A percentile compares a stretch with the other conserved stretches of the same genome.
Evolutionary conservation across 495 filamentous ascomycete genomes (phyloP).

Genomic region (Aspergillus taichungensis): DNA sequence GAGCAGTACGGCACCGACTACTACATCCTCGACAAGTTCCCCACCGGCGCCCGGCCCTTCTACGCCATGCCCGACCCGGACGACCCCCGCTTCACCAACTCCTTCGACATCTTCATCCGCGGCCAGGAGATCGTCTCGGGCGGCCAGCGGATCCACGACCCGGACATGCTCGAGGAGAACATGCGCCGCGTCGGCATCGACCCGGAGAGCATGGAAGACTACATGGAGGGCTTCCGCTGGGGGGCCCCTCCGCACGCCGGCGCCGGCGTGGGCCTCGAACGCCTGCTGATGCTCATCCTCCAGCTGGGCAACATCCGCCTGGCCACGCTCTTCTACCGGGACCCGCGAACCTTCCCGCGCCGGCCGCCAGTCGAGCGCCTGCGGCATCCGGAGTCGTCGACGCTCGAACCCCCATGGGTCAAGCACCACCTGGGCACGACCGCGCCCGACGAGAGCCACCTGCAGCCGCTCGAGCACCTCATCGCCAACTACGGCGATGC

Average conservation of each 20-base stretch:
- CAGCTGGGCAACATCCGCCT: slow-evolving; percentile 82
- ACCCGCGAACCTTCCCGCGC: slow-evolving; percentile 69
- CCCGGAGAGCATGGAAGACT: slow-evolving; percentile 72
- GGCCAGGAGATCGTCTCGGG: slow-evolving; percentile 90
- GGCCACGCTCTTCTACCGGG: slow-evolving; percentile 73
- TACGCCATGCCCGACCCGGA: slow-evolving; percentile 86
- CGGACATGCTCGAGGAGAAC: slow-evolving; percentile 61
- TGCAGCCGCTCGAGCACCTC: slow-evolving; percentile 69
- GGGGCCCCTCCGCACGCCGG: slow-evolving; percentile 86
- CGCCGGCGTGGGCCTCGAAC: slow-evolving; percentile 83
- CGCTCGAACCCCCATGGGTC: slow-evolving; percentile 54
- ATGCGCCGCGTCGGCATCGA: slow-evolving; percentile 71
- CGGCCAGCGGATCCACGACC: slow-evolving; percentile 84
- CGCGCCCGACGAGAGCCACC: slow-evolving; percentile 37
- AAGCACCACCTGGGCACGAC: slow-evolving; percentile 27
- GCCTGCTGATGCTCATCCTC: slow-evolving; percentile 74
- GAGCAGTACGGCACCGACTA: slow-evolving; percentile 85
- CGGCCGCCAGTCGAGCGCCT: slow-evolving; percentile 44
- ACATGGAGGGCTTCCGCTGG: slow-evolving; percentile 79
- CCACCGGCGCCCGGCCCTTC: slow-evolving; percentile 73
- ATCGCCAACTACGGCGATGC: slow-evolving; percentile 87
- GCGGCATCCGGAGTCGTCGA: slow-evolving; percentile 73
- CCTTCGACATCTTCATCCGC: slow-evolving; percentile 91
- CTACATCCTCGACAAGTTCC: slow-evolving; percentile 94
- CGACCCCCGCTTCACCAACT: slow-evolving; percentile 69